Evolutionary conservation across 2,329 filamentous ascomycete species (phyloP).

Genomic region (Cladorrhinum sp.): DNA sequence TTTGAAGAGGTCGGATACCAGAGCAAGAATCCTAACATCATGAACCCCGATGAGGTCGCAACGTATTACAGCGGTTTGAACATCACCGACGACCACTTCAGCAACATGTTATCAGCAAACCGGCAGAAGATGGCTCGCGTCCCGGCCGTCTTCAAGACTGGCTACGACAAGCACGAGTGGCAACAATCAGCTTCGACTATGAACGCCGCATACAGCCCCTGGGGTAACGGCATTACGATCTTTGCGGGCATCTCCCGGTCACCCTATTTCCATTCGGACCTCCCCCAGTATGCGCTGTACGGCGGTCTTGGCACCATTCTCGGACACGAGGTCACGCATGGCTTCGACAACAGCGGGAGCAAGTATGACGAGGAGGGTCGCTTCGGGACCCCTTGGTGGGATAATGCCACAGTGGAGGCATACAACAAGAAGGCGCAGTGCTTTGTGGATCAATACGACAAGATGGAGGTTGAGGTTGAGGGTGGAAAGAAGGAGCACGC

Average conservation of each 20-base stretch:
- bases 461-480: constrained; percentile 57
- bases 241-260: constrained; percentile 68
- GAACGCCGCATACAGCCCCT: constrained; percentile 64
- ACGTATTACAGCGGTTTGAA: constrained; percentile 50
- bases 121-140: no score
- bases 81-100: constrained; percentile 47
- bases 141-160: neutral
- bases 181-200: neutral
- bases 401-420: constrained; percentile 52
- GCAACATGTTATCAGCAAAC: constrained; percentile 47
- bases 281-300: constrained; percentile 65
- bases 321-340: constrained; percentile 49
- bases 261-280: constrained; percentile 60
- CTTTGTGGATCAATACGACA: constrained; percentile 65
- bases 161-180: no score
- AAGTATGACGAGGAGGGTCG: constrained; percentile 64
- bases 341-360: constrained; percentile 64
- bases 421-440: constrained; percentile 61
- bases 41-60: constrained; percentile 46
- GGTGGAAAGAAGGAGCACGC: constrained; percentile 59
- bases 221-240: constrained; percentile 67
- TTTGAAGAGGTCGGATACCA: constrained; percentile 64
- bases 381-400: constrained; percentile 67
- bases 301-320: constrained; percentile 51
- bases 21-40: constrained; percentile 33